A percentile compares a stretch with the other conserved stretches of the same genome.
phyloP scores from a whole-genome alignment of 169 alveolate genomes.

The Perkinsus olseni region DNA sequence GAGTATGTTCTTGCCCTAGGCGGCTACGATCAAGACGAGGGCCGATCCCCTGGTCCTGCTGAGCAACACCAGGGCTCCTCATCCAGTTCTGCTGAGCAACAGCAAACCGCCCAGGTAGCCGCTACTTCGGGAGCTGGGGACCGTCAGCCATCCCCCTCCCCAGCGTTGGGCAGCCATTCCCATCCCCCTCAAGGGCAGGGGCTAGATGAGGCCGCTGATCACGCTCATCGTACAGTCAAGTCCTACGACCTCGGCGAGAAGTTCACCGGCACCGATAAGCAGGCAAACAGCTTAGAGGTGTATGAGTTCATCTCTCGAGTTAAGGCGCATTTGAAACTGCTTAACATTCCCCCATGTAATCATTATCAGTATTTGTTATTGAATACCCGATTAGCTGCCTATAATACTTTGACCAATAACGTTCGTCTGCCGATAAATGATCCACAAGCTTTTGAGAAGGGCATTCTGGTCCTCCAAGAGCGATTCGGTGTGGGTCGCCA shows the following conservation, averaged over 20 bases:
- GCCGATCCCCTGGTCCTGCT: neutral
- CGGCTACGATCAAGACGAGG: neutral
- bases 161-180: neutral
- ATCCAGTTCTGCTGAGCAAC: neutral
- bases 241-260: neutral
- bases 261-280: neutral
- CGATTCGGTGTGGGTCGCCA: neutral
- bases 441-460: neutral
- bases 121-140: too few species aligned
- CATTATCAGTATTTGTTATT: neutral
- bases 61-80: neutral
- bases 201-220: neutral
- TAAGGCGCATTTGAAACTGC: neutral
- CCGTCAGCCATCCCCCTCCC: neutral
- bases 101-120: neutral
- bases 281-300: neutral
- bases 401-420: neutral
- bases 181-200: neutral
- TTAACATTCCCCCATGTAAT: neutral
- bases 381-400: neutral
- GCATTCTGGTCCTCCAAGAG: neutral
- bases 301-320: neutral
- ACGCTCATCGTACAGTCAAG: neutral
- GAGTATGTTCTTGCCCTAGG: neutral
- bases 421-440: neutral